phyloP scores from a whole-genome alignment of 345 rosid genomes.

The Trapa incisa region DNA sequence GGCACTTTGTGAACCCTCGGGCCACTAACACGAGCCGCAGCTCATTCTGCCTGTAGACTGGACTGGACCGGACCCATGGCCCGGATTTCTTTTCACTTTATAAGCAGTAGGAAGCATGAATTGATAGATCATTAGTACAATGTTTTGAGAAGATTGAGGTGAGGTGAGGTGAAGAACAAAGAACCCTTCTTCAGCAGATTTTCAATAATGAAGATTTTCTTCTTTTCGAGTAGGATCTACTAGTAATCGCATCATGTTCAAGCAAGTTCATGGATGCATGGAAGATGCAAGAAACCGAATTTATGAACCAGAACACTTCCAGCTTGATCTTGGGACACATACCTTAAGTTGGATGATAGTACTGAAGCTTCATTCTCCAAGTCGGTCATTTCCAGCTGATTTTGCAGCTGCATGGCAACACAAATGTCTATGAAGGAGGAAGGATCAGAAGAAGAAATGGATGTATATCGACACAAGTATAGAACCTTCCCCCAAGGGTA shows the following conservation, averaged over 20 bases:
- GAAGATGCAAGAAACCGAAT: no score
- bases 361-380: conserved; percentile 46
- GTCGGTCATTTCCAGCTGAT: conserved; percentile 41
- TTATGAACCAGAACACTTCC: neutral
- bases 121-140: no score
- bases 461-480: neutral
- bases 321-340: neutral
- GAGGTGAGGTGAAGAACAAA: no score
- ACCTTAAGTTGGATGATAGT: conserved; percentile 24
- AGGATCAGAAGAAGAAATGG: neutral
- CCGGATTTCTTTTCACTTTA: no score
- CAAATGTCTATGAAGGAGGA: neutral
- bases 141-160: no score
- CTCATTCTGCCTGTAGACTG: conserved; percentile 4
- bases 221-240: no score
- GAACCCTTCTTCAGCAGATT: no score
- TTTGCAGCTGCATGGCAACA: conserved; percentile 36
- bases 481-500: no score
- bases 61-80: neutral
- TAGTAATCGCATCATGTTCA: no score
- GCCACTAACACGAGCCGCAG: conserved; percentile 1
- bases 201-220: no score
- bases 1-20: conserved; percentile 39
- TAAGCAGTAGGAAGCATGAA: no score
- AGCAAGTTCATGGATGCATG: neutral